phyloP scores from a whole-genome alignment of 306 rosid species.

The Cotoneaster glaucophyllus region DNA sequence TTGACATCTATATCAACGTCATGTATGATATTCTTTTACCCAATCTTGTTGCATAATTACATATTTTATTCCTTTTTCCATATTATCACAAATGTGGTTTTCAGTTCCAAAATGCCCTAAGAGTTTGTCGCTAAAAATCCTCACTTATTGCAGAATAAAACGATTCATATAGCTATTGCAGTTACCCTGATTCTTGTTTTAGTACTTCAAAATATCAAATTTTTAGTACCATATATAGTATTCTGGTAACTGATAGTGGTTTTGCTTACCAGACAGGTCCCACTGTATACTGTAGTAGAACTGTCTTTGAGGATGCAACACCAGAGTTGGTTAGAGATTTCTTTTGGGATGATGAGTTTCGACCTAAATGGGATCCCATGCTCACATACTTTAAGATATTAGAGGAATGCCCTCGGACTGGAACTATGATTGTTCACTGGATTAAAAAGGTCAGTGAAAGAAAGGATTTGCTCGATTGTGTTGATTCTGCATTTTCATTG shows the following conservation, averaged over 20 bases:
- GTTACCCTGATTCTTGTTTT: not conserved
- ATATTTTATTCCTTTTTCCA: not conserved
- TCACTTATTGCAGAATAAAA: not conserved
- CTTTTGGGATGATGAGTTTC: slow-evolving; percentile 98
- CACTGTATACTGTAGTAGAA: slow-evolving; percentile 78
- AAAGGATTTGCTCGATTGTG: not conserved
- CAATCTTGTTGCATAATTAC: not conserved
- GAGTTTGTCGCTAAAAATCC: not conserved
- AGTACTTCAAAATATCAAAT: not conserved
- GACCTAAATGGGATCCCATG: slow-evolving; percentile 97
- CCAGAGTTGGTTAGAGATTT: slow-evolving; percentile 96
- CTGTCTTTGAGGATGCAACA: slow-evolving; percentile 87
- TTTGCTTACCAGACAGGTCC: slow-evolving; percentile 66
- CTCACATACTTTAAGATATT: slow-evolving; percentile 60
- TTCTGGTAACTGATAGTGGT: slow-evolving; percentile 23
- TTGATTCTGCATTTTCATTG: not conserved
- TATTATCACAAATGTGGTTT: not conserved
- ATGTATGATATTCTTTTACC: not conserved
- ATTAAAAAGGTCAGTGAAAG: slow-evolving; percentile 75
- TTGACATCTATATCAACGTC: not conserved
- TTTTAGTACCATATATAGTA: not conserved
- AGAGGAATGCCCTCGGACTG: slow-evolving; percentile 78
- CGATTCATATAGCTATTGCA: not conserved
- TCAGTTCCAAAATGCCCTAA: not conserved
- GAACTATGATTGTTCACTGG: slow-evolving; percentile 82